Evolutionary conservation across 1,284 basidiomycete species (phyloP).

Genomic region (Apiotrichum sp.): DNA sequence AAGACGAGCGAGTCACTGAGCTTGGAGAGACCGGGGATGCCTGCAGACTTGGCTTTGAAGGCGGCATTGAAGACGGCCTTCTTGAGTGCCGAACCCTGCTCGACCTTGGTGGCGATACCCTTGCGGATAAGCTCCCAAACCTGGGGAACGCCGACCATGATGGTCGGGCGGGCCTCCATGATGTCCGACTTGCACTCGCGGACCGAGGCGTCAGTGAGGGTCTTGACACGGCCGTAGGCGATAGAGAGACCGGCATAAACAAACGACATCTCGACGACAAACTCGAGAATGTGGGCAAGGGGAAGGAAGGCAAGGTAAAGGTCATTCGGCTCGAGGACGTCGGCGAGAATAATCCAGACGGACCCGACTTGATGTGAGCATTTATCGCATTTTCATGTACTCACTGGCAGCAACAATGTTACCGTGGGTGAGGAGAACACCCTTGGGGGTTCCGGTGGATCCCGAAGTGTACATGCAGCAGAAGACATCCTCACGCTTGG

Average conservation of each 20-base stretch:
- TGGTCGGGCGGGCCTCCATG: constrained; percentile 65
- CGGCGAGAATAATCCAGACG: constrained; percentile 67
- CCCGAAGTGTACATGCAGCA: constrained; percentile 98
- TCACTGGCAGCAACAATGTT: constrained; percentile 72
- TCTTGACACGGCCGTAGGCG: constrained; percentile 91
- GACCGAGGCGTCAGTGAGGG: constrained; percentile 85
- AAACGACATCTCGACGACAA: constrained; percentile 47
- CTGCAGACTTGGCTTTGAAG: constrained; percentile 37
- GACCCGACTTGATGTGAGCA: constrained; percentile 56
- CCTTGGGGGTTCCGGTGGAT: constrained; percentile 74
- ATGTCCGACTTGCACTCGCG: constrained; percentile 88
- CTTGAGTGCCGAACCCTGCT: constrained; percentile 60
- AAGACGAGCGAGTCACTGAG: constrained; percentile 73
- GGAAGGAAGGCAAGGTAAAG: constrained; percentile 79
- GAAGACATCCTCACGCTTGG: constrained; percentile 62
- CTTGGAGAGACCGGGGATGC: constrained; percentile 59
- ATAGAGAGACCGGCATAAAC: constrained; percentile 50
- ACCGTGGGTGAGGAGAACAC: constrained; percentile 79
- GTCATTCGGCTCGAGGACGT: constrained; percentile 65
- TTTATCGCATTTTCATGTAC: constrained; percentile 2
- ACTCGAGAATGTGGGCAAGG: constrained; percentile 81
- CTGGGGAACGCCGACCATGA: constrained; percentile 90
- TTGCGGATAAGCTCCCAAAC: constrained; percentile 91
- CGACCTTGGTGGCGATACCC: constrained; percentile 76
- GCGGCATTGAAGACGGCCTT: constrained; percentile 52